Conservation (phyloP, 441 rosid species). For the Eruca vesicaria region DNA sequence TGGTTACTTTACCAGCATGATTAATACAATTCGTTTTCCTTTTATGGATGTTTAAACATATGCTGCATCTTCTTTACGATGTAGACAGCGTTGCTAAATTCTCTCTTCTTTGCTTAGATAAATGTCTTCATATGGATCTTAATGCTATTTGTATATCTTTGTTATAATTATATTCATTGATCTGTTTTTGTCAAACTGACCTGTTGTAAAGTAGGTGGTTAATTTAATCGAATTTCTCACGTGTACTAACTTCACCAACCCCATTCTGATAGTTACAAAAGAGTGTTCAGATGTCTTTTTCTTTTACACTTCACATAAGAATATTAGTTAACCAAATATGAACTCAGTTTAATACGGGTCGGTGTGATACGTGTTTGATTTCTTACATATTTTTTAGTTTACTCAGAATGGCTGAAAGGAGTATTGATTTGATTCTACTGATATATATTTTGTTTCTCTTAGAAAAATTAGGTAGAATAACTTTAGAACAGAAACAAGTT, state of each 20-base stretch:
- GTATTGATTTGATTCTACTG: background rate
- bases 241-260: constrained; percentile 24
- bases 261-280: background rate
- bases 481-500: background rate
- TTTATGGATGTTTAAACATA: background rate
- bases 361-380: background rate
- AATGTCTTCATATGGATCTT: background rate
- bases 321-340: background rate
- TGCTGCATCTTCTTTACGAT: background rate
- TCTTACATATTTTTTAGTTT: background rate
- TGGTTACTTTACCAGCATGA: background rate
- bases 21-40: background rate
- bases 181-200: background rate
- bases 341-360: background rate
- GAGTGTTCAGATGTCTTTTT: background rate
- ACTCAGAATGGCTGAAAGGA: background rate
- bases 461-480: background rate
- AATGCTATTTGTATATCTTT: constrained; percentile 1
- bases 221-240: constrained; percentile 2
- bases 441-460: background rate
- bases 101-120: background rate
- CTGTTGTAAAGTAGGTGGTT: constrained; percentile 15
- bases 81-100: background rate
- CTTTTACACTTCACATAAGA: background rate
- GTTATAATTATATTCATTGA: background rate